Conservation (phyloP, 2,329 filamentous ascomycete species). For the Cytospora piceae region DNA sequence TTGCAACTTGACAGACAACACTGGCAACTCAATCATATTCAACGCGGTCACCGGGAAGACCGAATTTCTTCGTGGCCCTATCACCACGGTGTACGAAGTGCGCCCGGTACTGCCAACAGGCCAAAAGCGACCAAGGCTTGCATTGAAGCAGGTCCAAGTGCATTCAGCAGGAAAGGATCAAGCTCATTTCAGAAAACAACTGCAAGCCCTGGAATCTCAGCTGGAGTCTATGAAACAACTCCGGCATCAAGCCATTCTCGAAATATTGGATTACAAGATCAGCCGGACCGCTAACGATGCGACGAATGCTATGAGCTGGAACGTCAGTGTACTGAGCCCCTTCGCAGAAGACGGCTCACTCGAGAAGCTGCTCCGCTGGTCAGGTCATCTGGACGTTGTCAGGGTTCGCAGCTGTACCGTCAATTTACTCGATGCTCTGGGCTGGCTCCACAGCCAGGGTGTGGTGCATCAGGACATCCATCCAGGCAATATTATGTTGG, state of each 20-base stretch:
- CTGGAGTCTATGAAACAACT: constrained; percentile 77
- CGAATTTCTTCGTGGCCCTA: constrained; percentile 65
- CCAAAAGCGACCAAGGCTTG: constrained; percentile 64
- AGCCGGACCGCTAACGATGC: constrained; percentile 51
- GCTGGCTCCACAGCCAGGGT: constrained; percentile 83
- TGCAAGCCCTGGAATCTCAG: constrained; percentile 76
- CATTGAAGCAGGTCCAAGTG: constrained; percentile 73
- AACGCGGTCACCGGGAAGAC: constrained; percentile 72
- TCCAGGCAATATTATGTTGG: constrained; percentile 76
- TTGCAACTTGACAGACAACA: constrained; percentile 64
- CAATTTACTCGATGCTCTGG: constrained; percentile 85
- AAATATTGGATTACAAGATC: constrained; percentile 83
- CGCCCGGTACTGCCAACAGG: constrained; percentile 65
- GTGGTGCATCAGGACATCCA: constrained; percentile 85
- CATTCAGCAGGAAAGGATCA: constrained; percentile 60
- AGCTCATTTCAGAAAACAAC: constrained; percentile 71
- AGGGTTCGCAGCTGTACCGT: constrained; percentile 89
- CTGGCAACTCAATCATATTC: constrained; percentile 69
- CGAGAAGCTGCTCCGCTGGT: constrained; percentile 78
- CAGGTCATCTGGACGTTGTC: constrained; percentile 72
- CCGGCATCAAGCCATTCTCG: constrained; percentile 75
- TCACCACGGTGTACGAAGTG: constrained; percentile 73
- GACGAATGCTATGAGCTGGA: constrained; percentile 57
- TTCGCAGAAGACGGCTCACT: constrained; percentile 82
- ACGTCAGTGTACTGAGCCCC: constrained; percentile 74